Base-by-base conservation (phyloP, 371 early-diverging fungal species). In the Mortierella sp. region DNA sequence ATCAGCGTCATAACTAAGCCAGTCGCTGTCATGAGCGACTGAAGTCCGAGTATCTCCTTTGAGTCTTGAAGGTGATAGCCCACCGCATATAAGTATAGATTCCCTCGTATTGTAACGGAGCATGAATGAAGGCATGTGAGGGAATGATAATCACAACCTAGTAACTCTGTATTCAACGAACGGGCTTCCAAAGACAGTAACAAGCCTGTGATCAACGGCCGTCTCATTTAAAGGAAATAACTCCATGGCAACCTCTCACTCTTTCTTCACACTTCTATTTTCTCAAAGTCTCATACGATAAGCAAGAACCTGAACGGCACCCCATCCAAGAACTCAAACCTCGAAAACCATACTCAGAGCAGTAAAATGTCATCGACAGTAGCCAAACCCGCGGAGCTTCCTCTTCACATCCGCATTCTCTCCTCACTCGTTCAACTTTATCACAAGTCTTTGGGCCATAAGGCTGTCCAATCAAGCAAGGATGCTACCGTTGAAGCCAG, bases 391-490 rank as follows among this genome's bases (percentile, higher is more conserved):
- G 28, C 62, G 20, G 64, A 67, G 3, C 77, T 81, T 6, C 83
- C 83, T 63, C 77, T 76, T 39, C 83, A 81, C 58, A 72, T 81
- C 64, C 83, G 83, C 20, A 3, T 76, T 26, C 47, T 81, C 37
- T 81, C 83, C 0, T 73, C 77, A 2, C 26, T 73, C 8, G 55
- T 81, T 16, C 83, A 81, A 47, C 26, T 81, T 47, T 81, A 81
- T 47, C 83, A 81, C 40, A 28, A 66, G 30, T 72, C 73, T 43
- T 60, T 81, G 26, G 83, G 83, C 4, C 83, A 77, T 54, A 81
- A 81, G 64, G n/a, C 83, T 5, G 67, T 76, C 54, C 64, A 76
- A 45, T 76, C 83, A 20, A 47, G 73, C 64, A 80, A 75, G 30
- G 67, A 54, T 55, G 65, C 73, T 22, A 81, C 83, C 3, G 77